These are phyloP conservation scores for Tolypocladium pustulatum DNA, from an alignment of 2,329 filamentous ascomycete genomes.

Conservation along the genomic window DNA sequence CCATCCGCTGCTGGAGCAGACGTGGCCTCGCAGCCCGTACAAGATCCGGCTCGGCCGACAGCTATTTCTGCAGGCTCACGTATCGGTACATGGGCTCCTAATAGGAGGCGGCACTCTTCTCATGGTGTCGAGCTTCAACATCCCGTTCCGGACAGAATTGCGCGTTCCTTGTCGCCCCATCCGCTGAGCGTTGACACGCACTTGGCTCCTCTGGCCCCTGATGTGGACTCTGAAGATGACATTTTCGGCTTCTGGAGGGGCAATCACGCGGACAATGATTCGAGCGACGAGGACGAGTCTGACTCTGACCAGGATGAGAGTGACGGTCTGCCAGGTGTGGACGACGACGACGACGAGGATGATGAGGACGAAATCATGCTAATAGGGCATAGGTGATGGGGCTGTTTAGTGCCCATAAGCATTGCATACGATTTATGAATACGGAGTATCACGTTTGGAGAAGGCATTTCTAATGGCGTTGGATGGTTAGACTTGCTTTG, in stretches of 20 bases:
- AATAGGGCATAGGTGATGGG: slow-evolving; percentile 35
- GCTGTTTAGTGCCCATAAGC: neutral
- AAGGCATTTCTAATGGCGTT: neutral
- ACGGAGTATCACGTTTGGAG: neutral
- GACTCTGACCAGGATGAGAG: slow-evolving; percentile 28
- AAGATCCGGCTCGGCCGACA: slow-evolving; percentile 11
- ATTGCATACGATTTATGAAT: neutral
- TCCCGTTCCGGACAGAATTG: slow-evolving; percentile 27
- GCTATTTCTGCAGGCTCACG: slow-evolving; percentile 4
- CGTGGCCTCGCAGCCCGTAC: neutral
- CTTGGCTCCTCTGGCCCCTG: slow-evolving; percentile 14
- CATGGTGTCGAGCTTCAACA: slow-evolving; percentile 21
- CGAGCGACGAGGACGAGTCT: slow-evolving; percentile 35
- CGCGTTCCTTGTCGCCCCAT: slow-evolving; percentile 33
- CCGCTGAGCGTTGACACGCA: slow-evolving; percentile 15
- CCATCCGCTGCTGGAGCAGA: slow-evolving; percentile 5
- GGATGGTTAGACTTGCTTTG: neutral
- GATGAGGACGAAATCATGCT: slow-evolving; percentile 40
- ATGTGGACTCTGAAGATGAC: slow-evolving; percentile 42
- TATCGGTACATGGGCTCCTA: slow-evolving; percentile 7
- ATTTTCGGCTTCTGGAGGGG: slow-evolving; percentile 48
- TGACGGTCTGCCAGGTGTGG: slow-evolving; percentile 21
- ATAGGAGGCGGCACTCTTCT: slow-evolving; percentile 28
- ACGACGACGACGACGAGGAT: slow-evolving; percentile 40
- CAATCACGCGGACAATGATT: slow-evolving; percentile 35